phyloP scores from a whole-genome alignment of 441 rosid genomes.

The Metrosideros polymorpha region DNA sequence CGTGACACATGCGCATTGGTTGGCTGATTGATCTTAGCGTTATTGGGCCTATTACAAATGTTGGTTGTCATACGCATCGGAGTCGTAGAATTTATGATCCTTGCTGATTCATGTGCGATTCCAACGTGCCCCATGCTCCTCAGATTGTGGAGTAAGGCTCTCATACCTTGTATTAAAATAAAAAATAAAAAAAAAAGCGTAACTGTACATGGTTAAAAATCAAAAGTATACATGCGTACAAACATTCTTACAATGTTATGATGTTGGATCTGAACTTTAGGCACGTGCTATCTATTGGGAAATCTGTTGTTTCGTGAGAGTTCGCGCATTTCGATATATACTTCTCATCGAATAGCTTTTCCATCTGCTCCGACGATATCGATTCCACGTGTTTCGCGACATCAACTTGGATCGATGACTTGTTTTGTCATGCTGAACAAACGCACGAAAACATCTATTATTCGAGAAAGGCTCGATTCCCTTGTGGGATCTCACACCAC shows the following conservation, averaged over 20 bases:
- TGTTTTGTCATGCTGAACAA: background rate
- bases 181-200: too few species aligned
- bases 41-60: background rate
- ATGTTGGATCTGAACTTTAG: too few species aligned
- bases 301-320: too few species aligned
- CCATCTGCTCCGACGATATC: background rate
- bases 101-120: background rate
- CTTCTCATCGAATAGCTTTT: background rate
- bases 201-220: too few species aligned
- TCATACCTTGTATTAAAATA: background rate
- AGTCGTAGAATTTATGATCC: background rate
- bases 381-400: background rate
- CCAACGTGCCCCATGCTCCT: background rate
- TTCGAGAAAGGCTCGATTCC: background rate
- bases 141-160: background rate
- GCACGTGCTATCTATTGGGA: too few species aligned
- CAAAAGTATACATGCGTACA: too few species aligned
- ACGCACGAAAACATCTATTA: background rate
- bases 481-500: background rate
- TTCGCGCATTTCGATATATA: too few species aligned
- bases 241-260: too few species aligned
- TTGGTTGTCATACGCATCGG: accelerated
- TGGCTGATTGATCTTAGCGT: background rate
- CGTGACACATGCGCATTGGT: background rate
- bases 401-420: too few species aligned